Conservation (phyloP, 2,329 filamentous ascomycete species). For the Waltergamsia citrina region DNA sequence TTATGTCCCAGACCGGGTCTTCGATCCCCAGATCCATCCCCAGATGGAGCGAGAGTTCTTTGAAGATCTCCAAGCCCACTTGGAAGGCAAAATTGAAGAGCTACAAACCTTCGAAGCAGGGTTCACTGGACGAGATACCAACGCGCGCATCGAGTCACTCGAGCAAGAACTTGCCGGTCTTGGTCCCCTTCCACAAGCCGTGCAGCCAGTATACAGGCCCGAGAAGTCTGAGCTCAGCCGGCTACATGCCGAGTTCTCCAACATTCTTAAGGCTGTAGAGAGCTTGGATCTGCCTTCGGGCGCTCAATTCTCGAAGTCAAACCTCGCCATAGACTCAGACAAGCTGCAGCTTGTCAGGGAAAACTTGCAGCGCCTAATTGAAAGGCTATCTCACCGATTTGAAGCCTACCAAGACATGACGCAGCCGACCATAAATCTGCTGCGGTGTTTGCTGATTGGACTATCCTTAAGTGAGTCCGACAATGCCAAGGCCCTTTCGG, state of each 20-base stretch:
- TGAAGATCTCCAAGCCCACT: conserved; percentile 40
- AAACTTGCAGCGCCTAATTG: conserved; percentile 58
- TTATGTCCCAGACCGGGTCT: conserved; percentile 78
- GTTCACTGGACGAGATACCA: conserved; percentile 61
- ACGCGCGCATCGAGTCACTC: conserved; percentile 54
- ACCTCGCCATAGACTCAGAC: conserved; percentile 7
- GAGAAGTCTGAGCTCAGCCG: conserved; percentile 54
- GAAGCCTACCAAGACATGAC: conserved; percentile 80
- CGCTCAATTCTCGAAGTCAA: conserved; percentile 13
- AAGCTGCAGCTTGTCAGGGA: conserved; percentile 41
- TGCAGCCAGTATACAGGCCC: conserved; percentile 63
- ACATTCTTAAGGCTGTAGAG: conserved; percentile 58
- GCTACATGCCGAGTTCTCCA: conserved; percentile 77
- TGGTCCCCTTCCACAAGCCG: conserved; percentile 55
- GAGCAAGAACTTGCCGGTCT: conserved; percentile 52
- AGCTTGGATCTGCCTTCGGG: conserved; percentile 32
- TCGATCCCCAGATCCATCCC: conserved; percentile 66
- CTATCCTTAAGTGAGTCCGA: conserved; percentile 47
- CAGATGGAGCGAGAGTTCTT: conserved; percentile 55
- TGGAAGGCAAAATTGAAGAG: conserved; percentile 48
- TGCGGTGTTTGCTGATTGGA: conserved; percentile 71
- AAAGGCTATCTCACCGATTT: conserved; percentile 60
- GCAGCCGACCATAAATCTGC: conserved; percentile 65
- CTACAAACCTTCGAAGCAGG: conserved; percentile 55
- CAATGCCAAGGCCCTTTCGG: conserved; percentile 31